Base-by-base conservation (phyloP, 2,329 filamentous ascomycete genomes). In the Cytospora leucostoma region DNA sequence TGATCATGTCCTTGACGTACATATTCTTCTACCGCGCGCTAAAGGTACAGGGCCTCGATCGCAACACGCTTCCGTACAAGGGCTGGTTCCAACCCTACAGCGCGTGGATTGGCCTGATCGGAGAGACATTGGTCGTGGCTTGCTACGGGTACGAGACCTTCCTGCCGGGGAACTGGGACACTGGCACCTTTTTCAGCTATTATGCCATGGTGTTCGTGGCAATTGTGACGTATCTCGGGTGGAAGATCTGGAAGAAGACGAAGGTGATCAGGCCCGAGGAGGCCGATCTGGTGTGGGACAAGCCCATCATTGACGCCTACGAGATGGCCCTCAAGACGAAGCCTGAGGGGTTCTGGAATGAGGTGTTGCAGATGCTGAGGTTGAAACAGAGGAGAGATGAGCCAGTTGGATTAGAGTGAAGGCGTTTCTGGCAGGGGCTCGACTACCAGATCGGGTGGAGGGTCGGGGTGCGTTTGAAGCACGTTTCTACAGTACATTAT, bases 181-280 rank as follows among this genome's bases (percentile, higher is more conserved):
- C 74, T 7, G 72, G 70, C 15, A 69, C 69, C 56, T 76, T 76
- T 67, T 75, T 76, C 66, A 68, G 75, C 11, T 82, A 83, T 74
- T 87, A 86, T 72, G 80, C 81, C 21, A 84, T 86, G 81, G 76
- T 83, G 63, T 73, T 85, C 12, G 71, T 87, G 37, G 80, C 81
- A 0, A 78, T 81, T 6, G 69, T 84, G 40, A 74, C 85, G 33
- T 88, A 82, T 70, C 59, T 81, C 17, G 79, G 79, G 68, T 91
- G 86, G 85, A 91, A 91, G 75, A 15, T 90, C 0, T n/a, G 85
- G 72, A 85, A 86, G 76, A 77, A 77, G 63, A 90, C 87, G 1
- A 80, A 79, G 65, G 76, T 84, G 58, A 77, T 87, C 13, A 74
- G 74, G 3, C 77, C 86, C 0, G 75, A 81, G 21, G 83, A 71